Conservation (phyloP, 495 filamentous ascomycete genomes). For the Penicillium cosmopolitanum region DNA sequence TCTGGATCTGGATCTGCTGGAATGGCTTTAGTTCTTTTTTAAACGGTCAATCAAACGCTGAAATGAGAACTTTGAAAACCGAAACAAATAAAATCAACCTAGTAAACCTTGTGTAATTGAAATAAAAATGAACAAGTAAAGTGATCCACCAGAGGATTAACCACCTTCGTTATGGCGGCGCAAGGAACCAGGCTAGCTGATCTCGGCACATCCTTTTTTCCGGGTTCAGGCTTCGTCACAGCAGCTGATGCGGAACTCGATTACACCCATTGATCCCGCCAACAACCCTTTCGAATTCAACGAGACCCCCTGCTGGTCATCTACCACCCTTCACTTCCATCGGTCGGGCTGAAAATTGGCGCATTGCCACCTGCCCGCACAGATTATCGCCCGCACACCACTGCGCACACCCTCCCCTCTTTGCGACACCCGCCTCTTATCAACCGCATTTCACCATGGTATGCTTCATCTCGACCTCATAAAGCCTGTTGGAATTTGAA, state of each 20-base stretch:
- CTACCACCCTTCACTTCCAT: not conserved
- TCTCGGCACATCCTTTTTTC: conserved; percentile 37
- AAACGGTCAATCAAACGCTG: not conserved
- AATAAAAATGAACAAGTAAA: too few species aligned
- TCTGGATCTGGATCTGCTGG: conserved; percentile 2
- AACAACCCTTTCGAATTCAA: conserved; percentile 24
- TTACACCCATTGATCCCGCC: conserved; percentile 18
- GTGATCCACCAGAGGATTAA: too few species aligned
- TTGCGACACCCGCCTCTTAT: conserved; percentile 19
- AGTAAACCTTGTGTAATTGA: too few species aligned
- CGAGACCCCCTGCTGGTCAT: conserved; percentile 6
- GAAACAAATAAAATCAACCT: not conserved
- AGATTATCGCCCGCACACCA: conserved; percentile 10
- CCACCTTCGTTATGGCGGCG: not conserved
- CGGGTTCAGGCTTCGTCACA: conserved; percentile 35
- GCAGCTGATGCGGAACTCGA: conserved; percentile 39
- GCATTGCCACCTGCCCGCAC: conserved; percentile 9
- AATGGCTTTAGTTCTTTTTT: conserved; percentile 6
- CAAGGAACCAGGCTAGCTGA: not conserved
- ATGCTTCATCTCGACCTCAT: conserved; percentile 1
- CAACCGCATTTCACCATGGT: conserved; percentile 33
- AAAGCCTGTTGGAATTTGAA: not conserved
- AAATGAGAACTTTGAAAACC: not conserved
- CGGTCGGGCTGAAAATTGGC: conserved; percentile 3
- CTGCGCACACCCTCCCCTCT: conserved; percentile 18